Evolutionary conservation across 2,329 filamentous ascomycete genomes (phyloP).

Genomic region (Bipolaris victoriae): DNA sequence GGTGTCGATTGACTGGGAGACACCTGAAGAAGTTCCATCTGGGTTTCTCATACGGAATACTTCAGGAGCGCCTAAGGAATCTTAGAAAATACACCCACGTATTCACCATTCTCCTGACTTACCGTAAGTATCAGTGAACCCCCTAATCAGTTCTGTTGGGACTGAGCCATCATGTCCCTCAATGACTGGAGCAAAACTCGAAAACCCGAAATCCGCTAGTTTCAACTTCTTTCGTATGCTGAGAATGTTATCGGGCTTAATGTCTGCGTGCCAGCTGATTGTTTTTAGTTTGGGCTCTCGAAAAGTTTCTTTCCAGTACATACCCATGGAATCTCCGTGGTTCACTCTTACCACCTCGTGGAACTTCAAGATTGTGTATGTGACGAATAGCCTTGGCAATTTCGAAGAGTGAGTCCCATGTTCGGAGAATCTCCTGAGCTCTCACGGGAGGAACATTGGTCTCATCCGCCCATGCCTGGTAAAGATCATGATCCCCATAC

Average conservation of each 20-base stretch:
- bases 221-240: slow-evolving; percentile 44
- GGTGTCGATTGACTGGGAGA: slow-evolving; percentile 44
- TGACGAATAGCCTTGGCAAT: slow-evolving; percentile 38
- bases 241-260: slow-evolving; percentile 56
- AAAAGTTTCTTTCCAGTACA: neutral
- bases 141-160: slow-evolving; percentile 17
- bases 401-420: slow-evolving; percentile 43
- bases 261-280: slow-evolving; percentile 51
- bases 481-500: slow-evolving; percentile 45
- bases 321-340: slow-evolving; percentile 6
- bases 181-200: slow-evolving; percentile 26
- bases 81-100: neutral
- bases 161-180: slow-evolving; percentile 7
- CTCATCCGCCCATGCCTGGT: slow-evolving; percentile 34
- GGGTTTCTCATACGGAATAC: slow-evolving; percentile 18
- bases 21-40: slow-evolving; percentile 6
- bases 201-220: slow-evolving; percentile 49
- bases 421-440: slow-evolving; percentile 33
- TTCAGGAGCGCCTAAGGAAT: slow-evolving; percentile 16
- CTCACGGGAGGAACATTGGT: slow-evolving; percentile 34
- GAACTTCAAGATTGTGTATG: slow-evolving; percentile 31
- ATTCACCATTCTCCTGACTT: neutral
- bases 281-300: slow-evolving; percentile 12
- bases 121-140: slow-evolving; percentile 50
- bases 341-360: neutral